Conservation (phyloP, 805 yeast species). For the Cyberlindnera saturnus region DNA sequence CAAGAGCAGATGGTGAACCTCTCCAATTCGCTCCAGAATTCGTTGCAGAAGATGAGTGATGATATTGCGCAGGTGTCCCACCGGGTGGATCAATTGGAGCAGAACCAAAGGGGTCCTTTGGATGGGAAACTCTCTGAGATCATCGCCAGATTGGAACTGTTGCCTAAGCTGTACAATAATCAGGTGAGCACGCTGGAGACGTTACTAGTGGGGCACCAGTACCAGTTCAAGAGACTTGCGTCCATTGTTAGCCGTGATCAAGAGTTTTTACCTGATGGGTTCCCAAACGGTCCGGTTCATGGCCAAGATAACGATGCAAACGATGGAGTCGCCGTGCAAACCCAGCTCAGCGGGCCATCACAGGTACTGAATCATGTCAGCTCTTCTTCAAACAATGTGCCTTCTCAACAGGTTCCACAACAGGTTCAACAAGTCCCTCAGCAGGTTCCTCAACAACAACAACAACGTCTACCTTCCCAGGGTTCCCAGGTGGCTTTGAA, state of each 20-base stretch:
- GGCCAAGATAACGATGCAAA: too few relatives aligned
- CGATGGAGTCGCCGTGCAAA: not conserved
- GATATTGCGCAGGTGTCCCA: slow-evolving; percentile 14
- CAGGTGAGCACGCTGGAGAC: slow-evolving; percentile 17
- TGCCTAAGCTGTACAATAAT: slow-evolving; percentile 18
- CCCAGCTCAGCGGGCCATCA: not conserved
- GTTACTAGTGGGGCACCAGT: slow-evolving; percentile 13
- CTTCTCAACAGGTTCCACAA: not conserved
- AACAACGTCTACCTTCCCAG: slow-evolving; percentile 3
- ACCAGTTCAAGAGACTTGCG: slow-evolving; percentile 14
- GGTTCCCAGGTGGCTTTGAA: not conserved
- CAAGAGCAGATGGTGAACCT: slow-evolving; percentile 21
- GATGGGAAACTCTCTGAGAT: slow-evolving; percentile 9
- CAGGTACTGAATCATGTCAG: not conserved
- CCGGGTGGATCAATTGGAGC: slow-evolving; percentile 19
- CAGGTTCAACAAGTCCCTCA: slow-evolving; percentile 4
- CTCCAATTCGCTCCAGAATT: slow-evolving; percentile 12
- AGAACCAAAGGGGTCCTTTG: slow-evolving; percentile 8
- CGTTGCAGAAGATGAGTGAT: slow-evolving; percentile 15
- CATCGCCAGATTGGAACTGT: slow-evolving; percentile 7
- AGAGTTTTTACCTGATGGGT: not conserved
- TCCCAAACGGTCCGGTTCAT: slow-evolving; percentile 1
- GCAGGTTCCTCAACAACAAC: slow-evolving; percentile 1
- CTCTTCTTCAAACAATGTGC: too few relatives aligned
- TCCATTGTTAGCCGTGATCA: slow-evolving; percentile 6